Evolutionary conservation across 768 basidiomycete genomes (phyloP).

Genomic region (Tulasnella sp.): DNA sequence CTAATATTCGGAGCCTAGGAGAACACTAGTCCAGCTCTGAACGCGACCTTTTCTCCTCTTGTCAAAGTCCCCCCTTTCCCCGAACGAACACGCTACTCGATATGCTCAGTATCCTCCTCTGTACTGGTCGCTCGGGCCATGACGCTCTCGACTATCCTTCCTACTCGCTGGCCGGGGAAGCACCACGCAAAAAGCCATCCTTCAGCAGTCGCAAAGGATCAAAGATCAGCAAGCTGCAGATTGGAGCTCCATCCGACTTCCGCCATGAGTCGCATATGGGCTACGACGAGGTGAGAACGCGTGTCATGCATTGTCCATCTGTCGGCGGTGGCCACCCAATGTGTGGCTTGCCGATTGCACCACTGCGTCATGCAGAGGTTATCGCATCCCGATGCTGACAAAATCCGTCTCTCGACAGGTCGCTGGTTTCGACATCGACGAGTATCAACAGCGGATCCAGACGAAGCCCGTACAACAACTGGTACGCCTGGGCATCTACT

Average conservation of each 20-base stretch:
- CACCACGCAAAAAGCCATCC: conserved; percentile 29
- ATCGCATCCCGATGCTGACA: background rate
- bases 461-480: background rate
- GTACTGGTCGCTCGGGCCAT: conserved; percentile 34
- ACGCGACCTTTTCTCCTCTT: background rate
- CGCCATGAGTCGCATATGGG: conserved; percentile 38
- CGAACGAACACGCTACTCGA: conserved; percentile 14
- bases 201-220: conserved; percentile 28
- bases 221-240: conserved; percentile 37
- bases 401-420: background rate
- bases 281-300: conserved; percentile 36
- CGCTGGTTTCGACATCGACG: conserved; percentile 17
- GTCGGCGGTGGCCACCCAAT: background rate
- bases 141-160: conserved; percentile 32
- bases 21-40: background rate
- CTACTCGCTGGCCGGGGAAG: background rate
- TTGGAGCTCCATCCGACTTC: conserved; percentile 38
- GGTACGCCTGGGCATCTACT: background rate
- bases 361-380: background rate
- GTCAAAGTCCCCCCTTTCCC: conserved; percentile 28
- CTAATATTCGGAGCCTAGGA: background rate
- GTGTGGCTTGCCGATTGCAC: conserved; percentile 8
- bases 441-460: background rate
- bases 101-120: conserved; percentile 38
- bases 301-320: background rate